A percentile compares a stretch with the other conserved stretches of the same genome.
These are phyloP conservation scores for Solanum infundibuliforme DNA, from an alignment of 257 asterid genomes.

Conservation along the genomic window DNA sequence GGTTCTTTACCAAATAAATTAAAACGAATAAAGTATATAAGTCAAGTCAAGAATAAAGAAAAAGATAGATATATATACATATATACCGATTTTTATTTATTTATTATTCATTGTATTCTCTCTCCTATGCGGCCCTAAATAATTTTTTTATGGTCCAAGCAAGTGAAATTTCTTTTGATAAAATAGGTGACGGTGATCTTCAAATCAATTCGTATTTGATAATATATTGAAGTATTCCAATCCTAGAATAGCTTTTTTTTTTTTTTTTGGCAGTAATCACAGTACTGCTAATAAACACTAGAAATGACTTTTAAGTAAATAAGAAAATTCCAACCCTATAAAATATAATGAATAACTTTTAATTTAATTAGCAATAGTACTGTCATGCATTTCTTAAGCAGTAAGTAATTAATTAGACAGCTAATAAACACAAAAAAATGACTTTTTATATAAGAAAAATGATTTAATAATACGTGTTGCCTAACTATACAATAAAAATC, in stretches of 20 bases:
- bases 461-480: background rate
- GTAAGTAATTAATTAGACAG: background rate
- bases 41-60: no score
- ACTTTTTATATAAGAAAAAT: background rate
- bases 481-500: background rate
- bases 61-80: no score
- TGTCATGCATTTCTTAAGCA: background rate
- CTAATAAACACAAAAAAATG: background rate
- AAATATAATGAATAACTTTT: background rate
- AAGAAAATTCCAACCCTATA: background rate
- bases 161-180: no score
- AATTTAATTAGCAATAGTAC: background rate
- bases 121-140: accelerated
- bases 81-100: background rate
- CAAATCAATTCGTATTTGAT: background rate
- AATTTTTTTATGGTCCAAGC: no score
- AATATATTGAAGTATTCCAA: background rate
- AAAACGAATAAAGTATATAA: accelerated
- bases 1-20: background rate
- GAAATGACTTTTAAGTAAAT: background rate
- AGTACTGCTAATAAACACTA: background rate
- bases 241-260: background rate
- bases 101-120: accelerated
- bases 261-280: background rate
- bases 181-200: background rate